These are phyloP conservation scores for Solanum arcanum DNA, from an alignment of 257 asterid genomes.

Conservation along the genomic window DNA sequence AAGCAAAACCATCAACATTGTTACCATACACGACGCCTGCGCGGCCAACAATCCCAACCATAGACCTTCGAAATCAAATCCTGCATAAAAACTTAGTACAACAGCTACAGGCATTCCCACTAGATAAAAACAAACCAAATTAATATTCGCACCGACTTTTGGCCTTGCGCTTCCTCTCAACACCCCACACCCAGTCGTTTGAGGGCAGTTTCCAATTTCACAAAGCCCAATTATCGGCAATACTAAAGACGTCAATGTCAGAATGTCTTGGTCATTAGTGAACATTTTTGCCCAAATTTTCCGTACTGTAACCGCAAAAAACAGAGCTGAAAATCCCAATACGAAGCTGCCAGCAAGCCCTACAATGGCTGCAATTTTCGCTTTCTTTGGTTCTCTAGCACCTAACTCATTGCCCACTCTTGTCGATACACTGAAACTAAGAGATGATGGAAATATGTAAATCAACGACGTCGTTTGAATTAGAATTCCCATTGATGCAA, in stretches of 20 bases:
- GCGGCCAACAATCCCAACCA: constrained; percentile 20
- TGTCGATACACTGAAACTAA: constrained; percentile 19
- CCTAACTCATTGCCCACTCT: constrained; percentile 23
- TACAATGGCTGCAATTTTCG: constrained; percentile 6
- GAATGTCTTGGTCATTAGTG: constrained; percentile 8
- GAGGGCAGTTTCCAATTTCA: constrained; percentile 19
- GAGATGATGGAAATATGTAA: constrained; percentile 21
- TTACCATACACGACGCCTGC: constrained; percentile 11
- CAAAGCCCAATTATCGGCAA: constrained; percentile 20
- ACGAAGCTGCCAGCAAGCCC: constrained; percentile 16
- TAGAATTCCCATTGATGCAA: constrained; percentile 21
- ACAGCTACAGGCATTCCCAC: constrained; percentile 22
- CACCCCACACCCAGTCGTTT: constrained; percentile 17
- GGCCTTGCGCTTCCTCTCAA: constrained; percentile 19
- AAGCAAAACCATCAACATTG: constrained; percentile 14
- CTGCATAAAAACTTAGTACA: constrained; percentile 4
- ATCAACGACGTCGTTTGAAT: constrained; percentile 18
- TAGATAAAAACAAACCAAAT: constrained; percentile 16
- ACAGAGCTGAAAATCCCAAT: constrained; percentile 9
- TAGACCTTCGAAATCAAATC: constrained; percentile 16
- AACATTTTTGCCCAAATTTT: constrained; percentile 16
- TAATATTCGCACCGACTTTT: constrained; percentile 18
- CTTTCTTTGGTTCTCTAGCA: constrained; percentile 4
- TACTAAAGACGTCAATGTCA: constrained; percentile 3
- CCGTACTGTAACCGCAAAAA: constrained; percentile 4